These are phyloP conservation scores for Plantago elongata DNA, from an alignment of 257 asterid genomes.

Conservation along the genomic window DNA sequence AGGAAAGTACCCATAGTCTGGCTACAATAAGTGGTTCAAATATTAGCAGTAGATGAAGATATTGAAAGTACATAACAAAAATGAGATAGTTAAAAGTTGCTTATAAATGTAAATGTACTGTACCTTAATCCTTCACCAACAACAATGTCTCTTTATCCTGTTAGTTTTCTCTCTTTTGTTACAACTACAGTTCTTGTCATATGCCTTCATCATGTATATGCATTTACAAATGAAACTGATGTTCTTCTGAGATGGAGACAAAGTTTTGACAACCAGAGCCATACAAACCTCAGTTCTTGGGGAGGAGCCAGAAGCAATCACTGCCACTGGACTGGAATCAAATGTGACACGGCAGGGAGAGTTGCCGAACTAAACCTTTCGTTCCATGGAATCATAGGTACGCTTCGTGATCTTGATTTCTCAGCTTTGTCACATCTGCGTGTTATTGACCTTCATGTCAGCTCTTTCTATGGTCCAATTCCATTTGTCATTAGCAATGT, in stretches of 20 bases:
- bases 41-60: too few species aligned
- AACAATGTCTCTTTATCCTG: too few species aligned
- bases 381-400: conserved; percentile 20
- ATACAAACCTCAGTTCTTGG: conserved; percentile 20
- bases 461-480: conserved; percentile 19
- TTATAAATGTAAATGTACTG: too few species aligned
- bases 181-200: too few species aligned
- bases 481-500: neutral
- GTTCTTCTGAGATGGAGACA: conserved; percentile 26
- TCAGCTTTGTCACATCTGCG: conserved; percentile 15
- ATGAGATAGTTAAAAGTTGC: too few species aligned
- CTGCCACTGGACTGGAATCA: conserved; percentile 22
- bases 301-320: neutral
- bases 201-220: too few species aligned
- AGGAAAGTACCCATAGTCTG: too few species aligned
- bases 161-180: too few species aligned
- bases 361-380: conserved; percentile 18
- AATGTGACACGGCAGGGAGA: conserved; percentile 18
- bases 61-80: too few species aligned
- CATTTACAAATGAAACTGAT: neutral
- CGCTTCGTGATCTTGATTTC: conserved; percentile 24
- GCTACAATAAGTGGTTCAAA: too few species aligned
- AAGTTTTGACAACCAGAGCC: conserved; percentile 24
- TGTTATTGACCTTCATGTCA: conserved; percentile 3
- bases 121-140: too few species aligned